These are phyloP conservation scores for Heritiera littoralis DNA, from an alignment of 345 rosid species.

Conservation along the genomic window DNA sequence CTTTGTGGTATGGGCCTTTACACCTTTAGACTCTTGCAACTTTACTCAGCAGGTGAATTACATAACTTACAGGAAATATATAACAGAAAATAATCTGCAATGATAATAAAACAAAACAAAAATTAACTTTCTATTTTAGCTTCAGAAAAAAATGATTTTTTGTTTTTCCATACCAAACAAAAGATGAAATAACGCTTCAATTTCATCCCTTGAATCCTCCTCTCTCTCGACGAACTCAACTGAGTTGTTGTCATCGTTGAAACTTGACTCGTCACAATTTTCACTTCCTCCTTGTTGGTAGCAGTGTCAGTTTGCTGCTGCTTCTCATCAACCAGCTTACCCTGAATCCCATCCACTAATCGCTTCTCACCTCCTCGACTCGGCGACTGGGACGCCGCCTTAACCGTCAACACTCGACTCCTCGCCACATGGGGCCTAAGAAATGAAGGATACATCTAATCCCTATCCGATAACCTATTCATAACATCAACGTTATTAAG, in stretches of 20 bases:
- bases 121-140: neutral
- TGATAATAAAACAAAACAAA: neutral
- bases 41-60: constrained; percentile 48
- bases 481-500: neutral
- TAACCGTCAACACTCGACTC: constrained; percentile 42
- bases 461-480: constrained; percentile 45
- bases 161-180: constrained; percentile 37
- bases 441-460: constrained; percentile 65
- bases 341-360: constrained; percentile 10
- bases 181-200: constrained; percentile 35
- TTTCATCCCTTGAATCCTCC: constrained; percentile 37
- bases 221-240: constrained; percentile 31
- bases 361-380: constrained; percentile 24
- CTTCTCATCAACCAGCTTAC: constrained; percentile 37
- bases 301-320: constrained; percentile 19
- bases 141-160: neutral
- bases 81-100: constrained; percentile 63
- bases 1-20: too few species aligned
- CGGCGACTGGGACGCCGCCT: constrained; percentile 32
- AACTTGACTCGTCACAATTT: constrained; percentile 38
- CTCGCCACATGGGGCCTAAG: constrained; percentile 55
- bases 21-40: constrained; percentile 57
- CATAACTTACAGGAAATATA: constrained; percentile 49
- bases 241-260: constrained; percentile 19
- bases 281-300: constrained; percentile 27